Percentiles rank a stretch among this genome's conserved stretches.
These are phyloP conservation scores for Drechslerella dactyloides DNA, from an alignment of 2,329 filamentous ascomycete genomes.

Conservation along the genomic window DNA sequence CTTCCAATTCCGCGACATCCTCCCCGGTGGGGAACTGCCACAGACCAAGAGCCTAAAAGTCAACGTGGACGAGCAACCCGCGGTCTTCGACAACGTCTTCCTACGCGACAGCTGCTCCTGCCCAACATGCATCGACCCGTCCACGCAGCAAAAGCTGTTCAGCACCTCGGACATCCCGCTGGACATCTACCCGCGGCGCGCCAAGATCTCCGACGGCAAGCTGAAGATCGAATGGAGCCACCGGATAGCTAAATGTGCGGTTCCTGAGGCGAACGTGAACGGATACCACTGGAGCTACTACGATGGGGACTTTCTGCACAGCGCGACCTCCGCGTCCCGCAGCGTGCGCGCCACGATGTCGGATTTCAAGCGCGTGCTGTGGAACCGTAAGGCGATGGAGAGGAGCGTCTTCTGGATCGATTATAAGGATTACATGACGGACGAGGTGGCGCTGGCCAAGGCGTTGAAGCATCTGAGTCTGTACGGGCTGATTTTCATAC, in stretches of 20 bases:
- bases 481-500: constrained; percentile 78
- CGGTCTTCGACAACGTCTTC: constrained; percentile 53
- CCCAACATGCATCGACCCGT: constrained; percentile 65
- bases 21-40: constrained; percentile 27
- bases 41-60: constrained; percentile 44
- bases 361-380: constrained; percentile 59
- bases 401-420: constrained; percentile 66
- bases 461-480: constrained; percentile 69
- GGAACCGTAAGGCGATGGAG: constrained; percentile 62
- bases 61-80: constrained; percentile 50
- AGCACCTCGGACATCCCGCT: constrained; percentile 69
- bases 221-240: constrained; percentile 68
- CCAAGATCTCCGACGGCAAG: constrained; percentile 59
- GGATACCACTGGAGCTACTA: constrained; percentile 53
- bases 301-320: constrained; percentile 54
- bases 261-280: constrained; percentile 50
- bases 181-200: constrained; percentile 59
- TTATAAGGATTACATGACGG: constrained; percentile 74
- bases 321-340: constrained; percentile 55
- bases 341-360: constrained; percentile 55
- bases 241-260: constrained; percentile 41
- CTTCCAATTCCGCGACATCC: constrained; percentile 45
- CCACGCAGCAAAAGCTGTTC: constrained; percentile 70
- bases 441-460: constrained; percentile 65
- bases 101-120: constrained; percentile 69